phyloP scores from a whole-genome alignment of 345 rosid genomes.

The Physaria fendleri region DNA sequence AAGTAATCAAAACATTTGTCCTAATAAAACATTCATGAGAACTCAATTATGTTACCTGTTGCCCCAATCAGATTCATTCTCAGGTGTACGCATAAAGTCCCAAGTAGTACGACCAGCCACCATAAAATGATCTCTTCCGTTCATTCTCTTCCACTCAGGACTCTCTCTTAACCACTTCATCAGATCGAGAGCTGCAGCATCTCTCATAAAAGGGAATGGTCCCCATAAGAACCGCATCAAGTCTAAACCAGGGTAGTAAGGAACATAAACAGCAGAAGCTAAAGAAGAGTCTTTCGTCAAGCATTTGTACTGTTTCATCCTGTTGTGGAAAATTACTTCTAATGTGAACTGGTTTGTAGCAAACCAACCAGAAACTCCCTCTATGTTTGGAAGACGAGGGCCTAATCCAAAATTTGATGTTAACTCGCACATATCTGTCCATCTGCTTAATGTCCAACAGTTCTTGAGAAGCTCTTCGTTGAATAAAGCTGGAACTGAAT shows the following conservation, averaged over 20 bases:
- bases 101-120: conserved; percentile 79
- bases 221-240: conserved; percentile 65
- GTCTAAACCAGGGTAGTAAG: conserved; percentile 75
- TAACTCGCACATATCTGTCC: conserved; percentile 59
- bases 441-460: conserved; percentile 46
- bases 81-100: conserved; percentile 70
- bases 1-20: conserved; percentile 15
- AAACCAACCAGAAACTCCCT: conserved; percentile 56
- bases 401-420: conserved; percentile 58
- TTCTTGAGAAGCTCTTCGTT: conserved; percentile 61
- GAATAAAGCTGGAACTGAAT: conserved; percentile 49
- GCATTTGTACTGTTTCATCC: conserved; percentile 75
- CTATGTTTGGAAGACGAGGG: conserved; percentile 35
- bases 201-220: conserved; percentile 40
- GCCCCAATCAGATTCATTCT: conserved; percentile 54
- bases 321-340: conserved; percentile 71
- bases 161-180: conserved; percentile 53
- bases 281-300: conserved; percentile 54
- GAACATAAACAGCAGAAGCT: conserved; percentile 70
- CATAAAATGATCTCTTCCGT: conserved; percentile 73
- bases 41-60: conserved; percentile 31
- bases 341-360: conserved; percentile 67
- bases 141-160: conserved; percentile 64
- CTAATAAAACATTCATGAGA: neutral
- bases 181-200: conserved; percentile 44